Conservation (phyloP, 768 basidiomycete genomes). For the Boletellus emodensis region DNA sequence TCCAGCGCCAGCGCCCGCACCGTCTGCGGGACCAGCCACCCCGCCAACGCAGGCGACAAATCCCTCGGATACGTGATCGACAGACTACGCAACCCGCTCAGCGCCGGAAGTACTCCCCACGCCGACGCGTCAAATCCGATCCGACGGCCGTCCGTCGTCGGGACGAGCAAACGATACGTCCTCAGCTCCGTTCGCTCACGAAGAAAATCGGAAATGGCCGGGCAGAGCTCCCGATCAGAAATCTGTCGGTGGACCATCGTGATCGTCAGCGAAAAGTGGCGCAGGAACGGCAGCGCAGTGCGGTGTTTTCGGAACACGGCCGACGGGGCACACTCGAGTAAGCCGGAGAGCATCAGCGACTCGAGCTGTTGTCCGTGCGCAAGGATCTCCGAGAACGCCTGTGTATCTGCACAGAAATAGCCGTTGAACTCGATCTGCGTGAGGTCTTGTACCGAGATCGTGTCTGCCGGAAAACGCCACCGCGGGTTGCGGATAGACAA, state of each 20-base stretch:
- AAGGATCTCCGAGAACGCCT: constrained; percentile 58
- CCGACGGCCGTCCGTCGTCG: constrained; percentile 41
- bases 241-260: constrained; percentile 40
- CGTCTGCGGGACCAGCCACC: constrained; percentile 61
- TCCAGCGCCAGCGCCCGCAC: constrained; percentile 49
- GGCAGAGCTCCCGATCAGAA: constrained; percentile 61
- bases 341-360: constrained; percentile 50
- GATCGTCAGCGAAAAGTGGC: constrained; percentile 58
- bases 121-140: constrained; percentile 66
- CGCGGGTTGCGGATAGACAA: constrained; percentile 50
- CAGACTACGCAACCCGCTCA: constrained; percentile 49
- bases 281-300: constrained; percentile 55
- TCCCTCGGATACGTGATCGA: constrained; percentile 63
- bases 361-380: constrained; percentile 61
- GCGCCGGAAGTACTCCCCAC: constrained; percentile 66
- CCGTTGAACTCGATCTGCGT: constrained; percentile 62
- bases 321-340: constrained; percentile 50
- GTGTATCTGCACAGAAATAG: constrained; percentile 45
- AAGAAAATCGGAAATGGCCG: constrained; percentile 63
- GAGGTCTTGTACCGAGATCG: constrained; percentile 58
- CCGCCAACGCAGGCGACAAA: constrained; percentile 56
- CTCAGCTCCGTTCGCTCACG: constrained; percentile 49
- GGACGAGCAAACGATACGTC: constrained; percentile 49
- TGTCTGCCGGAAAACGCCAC: constrained; percentile 55
- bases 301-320: constrained; percentile 44